phyloP scores from a whole-genome alignment of 2,329 filamentous ascomycete genomes.

The Niveomyces coronatus region DNA sequence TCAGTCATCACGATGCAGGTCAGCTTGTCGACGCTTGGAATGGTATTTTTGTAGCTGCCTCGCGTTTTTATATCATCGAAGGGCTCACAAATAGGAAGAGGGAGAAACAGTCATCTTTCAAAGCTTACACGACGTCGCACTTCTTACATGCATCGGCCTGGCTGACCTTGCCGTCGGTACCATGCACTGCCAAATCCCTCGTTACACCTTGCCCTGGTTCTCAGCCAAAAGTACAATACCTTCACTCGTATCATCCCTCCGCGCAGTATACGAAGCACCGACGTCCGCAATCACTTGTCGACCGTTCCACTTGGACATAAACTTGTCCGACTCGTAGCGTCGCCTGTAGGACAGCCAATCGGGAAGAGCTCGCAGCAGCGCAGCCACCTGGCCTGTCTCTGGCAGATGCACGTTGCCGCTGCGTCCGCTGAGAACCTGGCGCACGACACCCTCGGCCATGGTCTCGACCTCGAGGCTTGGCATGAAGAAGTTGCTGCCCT shows the following conservation, averaged over 20 bases:
- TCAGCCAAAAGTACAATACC: constrained; percentile 28
- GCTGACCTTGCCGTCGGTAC: too few relatives aligned
- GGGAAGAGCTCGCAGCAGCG: constrained; percentile 43
- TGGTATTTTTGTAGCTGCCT: too few relatives aligned
- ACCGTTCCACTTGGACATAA: constrained; percentile 35
- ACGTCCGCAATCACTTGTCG: constrained; percentile 38
- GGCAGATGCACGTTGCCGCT: constrained; percentile 40
- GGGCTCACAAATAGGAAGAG: too few relatives aligned
- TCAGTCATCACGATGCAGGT: too few relatives aligned
- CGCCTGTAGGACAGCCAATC: constrained; percentile 50
- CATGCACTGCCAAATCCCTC: too few relatives aligned
- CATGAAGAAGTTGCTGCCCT: constrained; percentile 31
- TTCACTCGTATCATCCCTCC: constrained; percentile 19
- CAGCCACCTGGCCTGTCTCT: constrained; percentile 25
- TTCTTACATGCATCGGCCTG: too few relatives aligned
- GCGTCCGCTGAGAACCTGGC: constrained; percentile 36
- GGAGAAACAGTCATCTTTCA: too few relatives aligned
- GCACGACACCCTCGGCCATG: constrained; percentile 37
- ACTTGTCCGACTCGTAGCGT: constrained; percentile 30
- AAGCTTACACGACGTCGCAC: too few relatives aligned
- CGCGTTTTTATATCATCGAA: too few relatives aligned
- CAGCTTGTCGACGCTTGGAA: too few relatives aligned
- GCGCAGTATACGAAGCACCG: constrained; percentile 24
- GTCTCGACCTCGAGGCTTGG: constrained; percentile 28
- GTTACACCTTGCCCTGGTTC: too few relatives aligned